A percentile compares a stretch with the other conserved stretches of the same genome.
These are phyloP conservation scores for Podaxis sp. DNA, from an alignment of 768 basidiomycete genomes.

Conservation along the genomic window DNA sequence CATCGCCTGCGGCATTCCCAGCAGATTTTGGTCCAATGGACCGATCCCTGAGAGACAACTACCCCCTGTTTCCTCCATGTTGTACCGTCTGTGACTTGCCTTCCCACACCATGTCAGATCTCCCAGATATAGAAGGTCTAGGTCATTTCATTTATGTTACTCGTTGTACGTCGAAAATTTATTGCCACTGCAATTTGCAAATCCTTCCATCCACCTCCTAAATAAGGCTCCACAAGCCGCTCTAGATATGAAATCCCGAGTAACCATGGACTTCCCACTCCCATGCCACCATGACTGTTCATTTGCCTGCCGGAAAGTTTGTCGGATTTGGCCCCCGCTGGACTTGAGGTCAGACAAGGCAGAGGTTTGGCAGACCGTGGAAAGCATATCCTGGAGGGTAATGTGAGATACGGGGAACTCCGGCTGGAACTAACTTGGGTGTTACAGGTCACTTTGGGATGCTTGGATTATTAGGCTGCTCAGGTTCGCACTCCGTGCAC, in stretches of 20 bases:
- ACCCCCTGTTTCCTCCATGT: too few relatives aligned
- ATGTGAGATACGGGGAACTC: neutral
- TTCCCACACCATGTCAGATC: neutral
- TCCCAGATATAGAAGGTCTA: neutral
- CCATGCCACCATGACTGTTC: neutral
- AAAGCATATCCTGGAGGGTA: neutral
- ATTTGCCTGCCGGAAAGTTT: neutral
- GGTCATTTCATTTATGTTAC: neutral
- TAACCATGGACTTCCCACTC: neutral
- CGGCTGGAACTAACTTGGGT: neutral
- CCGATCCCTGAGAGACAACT: neutral
- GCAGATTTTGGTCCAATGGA: neutral
- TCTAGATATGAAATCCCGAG: neutral
- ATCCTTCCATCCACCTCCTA: neutral
- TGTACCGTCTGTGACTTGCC: neutral
- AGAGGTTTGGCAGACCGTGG: neutral
- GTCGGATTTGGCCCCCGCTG: neutral
- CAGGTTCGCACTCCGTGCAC: neutral
- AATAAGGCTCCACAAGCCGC: neutral
- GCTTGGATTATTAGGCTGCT: neutral
- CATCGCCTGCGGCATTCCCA: neutral
- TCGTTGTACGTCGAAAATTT: neutral
- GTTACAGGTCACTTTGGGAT: neutral
- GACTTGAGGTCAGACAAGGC: neutral
- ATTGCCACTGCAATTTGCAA: neutral